Base-by-base conservation (phyloP, 306 rosid species). In the Biancaea sappan region DNA sequence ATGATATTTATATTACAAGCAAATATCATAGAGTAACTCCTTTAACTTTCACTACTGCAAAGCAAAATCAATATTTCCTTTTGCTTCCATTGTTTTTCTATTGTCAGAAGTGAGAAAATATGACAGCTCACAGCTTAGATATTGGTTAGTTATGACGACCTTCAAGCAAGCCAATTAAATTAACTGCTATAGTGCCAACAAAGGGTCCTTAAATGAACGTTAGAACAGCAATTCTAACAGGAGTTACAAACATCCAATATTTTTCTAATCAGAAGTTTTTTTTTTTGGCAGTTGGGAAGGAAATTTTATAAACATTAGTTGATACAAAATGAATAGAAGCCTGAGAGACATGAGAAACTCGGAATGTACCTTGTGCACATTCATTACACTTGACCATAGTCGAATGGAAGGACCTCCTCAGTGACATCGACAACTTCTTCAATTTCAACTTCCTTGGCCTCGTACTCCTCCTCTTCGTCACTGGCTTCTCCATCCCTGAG, bases 381-480 rank as follows among this genome's bases (percentile, higher is more conserved):
- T n/a, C 38, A 8, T 62, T 29, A 75, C 35, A 43, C 58, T 0
- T 66, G 50, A 19, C 22, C 65, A 6, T 75, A 64, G 21, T 83
- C 87, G 51, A 85, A 73, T 5, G 89, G 53, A 77, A 88, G 43
- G 15, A 86, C 78, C 80, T 87, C 92, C 80, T 84, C 88, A 1
- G 60, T 38, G 13, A 77, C 84, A 26, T 75, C 84, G 44, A 90
- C 21, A 5, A 82, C 46, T 78, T 90, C 96, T 71, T 90, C 96
- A 2, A 90, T 86, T 75, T 90, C 96, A 3, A 90, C 54, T 59
- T 88, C 96, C 71, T 88, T 90, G 15, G 94, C 94, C 77, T 89
- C 89, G 16, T 86, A 89, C 81, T 89, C 94, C 73, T 86, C 91
- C 72, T 89, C 95, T 38, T 89, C 95, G 31, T 89, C 95, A 19